Base-by-base conservation (phyloP, 164 flowering plant species). In the Hamamelis virginiana region DNA sequence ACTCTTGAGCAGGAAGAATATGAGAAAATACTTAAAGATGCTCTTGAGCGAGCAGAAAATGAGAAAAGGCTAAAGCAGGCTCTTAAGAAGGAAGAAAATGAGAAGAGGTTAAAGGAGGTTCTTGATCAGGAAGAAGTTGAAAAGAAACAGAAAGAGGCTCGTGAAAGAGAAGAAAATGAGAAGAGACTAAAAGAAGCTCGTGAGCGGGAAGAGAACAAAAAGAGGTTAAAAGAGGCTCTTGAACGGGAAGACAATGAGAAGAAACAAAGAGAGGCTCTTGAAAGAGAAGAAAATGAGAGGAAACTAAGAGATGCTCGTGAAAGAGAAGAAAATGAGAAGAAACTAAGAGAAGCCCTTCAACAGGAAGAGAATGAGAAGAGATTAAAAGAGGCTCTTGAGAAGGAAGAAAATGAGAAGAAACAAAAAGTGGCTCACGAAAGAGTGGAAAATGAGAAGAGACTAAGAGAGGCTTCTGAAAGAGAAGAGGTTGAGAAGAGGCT, bases 351-450 rank as follows among this genome's bases (percentile, higher is more conserved):
- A 63, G 71, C 65, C 38, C 53, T 0, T 13, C 69, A 73, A 52
- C 44, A 10, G 58, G 75, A 70, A 71, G 76, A 74, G 55, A 64
- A 41, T 58, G 80, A 78, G 63, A 76, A 53, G 63, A 72, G 47
- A 33, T 48, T 21, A 3, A 69, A 55, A 72, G 80, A 65, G 65
- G 71, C 72, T 67, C 22, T 8, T 19, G 72, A 80, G n/a, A 67
- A 53, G 52, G 77, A 59, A 62, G 84, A 83, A 22, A 65, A 33
- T 33, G 80, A 76, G 53, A 71, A 63, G 66, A 75, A 28, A 68
- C 28, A 64, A 16, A 66, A 70, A 69, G 78, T 75, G 45, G 71
- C 61, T 61, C 48, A 6, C 26, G 70, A 75, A 27, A 13, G 10
- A 21, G 78, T 72, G 58, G 77, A 79, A 62, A 73, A 61, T 64